Evolutionary conservation across 345 rosid genomes (phyloP), one percentile per base, ranked within the genome.

Genomic region (Sonneratia caseolaris): DNA sequence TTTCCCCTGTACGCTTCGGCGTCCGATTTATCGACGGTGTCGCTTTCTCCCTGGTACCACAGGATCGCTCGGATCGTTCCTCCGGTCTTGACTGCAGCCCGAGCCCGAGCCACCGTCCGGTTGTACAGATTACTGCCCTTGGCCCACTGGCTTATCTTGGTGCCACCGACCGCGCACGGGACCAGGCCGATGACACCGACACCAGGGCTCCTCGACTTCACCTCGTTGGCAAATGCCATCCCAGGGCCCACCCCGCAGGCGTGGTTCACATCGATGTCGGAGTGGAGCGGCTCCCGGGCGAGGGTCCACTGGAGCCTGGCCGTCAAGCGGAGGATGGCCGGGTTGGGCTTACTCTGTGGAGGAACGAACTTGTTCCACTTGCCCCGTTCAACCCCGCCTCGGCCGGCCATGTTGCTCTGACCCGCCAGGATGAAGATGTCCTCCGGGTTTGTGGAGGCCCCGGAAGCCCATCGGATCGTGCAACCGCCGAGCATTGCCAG

Each of bases 21-120:
- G 55, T 84, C 86, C 16, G 51, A 68, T 19, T 24, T 68, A 56
- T 3, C 59, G 22, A 47, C 71, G 3, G 86, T 71, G 71, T 81
- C 87, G 53, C 89, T 82, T 81, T 86, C 84, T 12, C 86, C 87
- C 59, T 82, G 85, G 57, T 74, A 84, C 87, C 89, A 84, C 67
- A 84, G 73, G 75, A 84, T 64, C 1, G 75, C 75, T 78, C 80
- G 72, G 4, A 86, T 75, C 37, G 65, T 77, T 51, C 84, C 86
- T 0, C 86, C 82, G 0, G 51, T 76, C 62, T 70, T 75, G 27
- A 72, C 74, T 0, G 82, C 74, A 66, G 78, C 85, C 2, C 27
- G 66, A 24, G 80, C 85, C 56, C 87, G 68, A 53, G 40, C 70
- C 78, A 83, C 75, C 89, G 83, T 71, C 21, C 69, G 73, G 61